Evolutionary conservation across 2,329 filamentous ascomycete genomes (phyloP), one percentile per base, ranked within the genome.

Genomic region (Ascochyta rabiei): DNA sequence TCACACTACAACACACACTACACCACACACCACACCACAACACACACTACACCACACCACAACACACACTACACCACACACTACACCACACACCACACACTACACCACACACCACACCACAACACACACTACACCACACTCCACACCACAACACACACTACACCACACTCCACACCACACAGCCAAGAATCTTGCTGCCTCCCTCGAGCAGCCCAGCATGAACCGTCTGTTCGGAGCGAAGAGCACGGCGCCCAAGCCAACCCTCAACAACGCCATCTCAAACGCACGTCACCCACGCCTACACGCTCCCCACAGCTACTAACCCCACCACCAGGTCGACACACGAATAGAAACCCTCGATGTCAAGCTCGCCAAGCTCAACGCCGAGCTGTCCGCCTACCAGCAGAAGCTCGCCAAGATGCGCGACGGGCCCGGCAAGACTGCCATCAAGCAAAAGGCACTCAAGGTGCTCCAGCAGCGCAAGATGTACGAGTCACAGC

Each of bases 151-250:
- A n/a, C n/a, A n/a, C n/a, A n/a, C n/a, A n/a, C n/a, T 4, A 26
- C 13, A 38, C 5, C 10, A 12, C 16, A 38, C 18, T 6, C n/a
- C n/a, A 3, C 8, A 13, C 30, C 18, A 19, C 24, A 10, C 28
- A 6, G n/a, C n/a, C n/a, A n/a, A n/a, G n/a, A n/a, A n/a, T n/a
- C n/a, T n/a, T n/a, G n/a, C n/a, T n/a, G 10, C 24, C n/a, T n/a
- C 8, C 13, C 24, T 21, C n/a, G 18, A n/a, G n/a, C 23, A 9
- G 19, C 30, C 44, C 77, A 82, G 50, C 60, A 98, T 99, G 95
- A 98, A 99, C 77, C 90, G 95, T 68, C 84, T 99, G 67, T 99
- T 99, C 76, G 95, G 95, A 74, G 85, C 89, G 67, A 95, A 93
- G 79, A 89, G 85, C 78, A 88, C 89, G 62, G 88, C 87, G 60